Evolutionary conservation across 1,139 yeast species (phyloP), one percentile per base, ranked within the genome.

Genomic region (Keqinozyma sinolaborantium): DNA sequence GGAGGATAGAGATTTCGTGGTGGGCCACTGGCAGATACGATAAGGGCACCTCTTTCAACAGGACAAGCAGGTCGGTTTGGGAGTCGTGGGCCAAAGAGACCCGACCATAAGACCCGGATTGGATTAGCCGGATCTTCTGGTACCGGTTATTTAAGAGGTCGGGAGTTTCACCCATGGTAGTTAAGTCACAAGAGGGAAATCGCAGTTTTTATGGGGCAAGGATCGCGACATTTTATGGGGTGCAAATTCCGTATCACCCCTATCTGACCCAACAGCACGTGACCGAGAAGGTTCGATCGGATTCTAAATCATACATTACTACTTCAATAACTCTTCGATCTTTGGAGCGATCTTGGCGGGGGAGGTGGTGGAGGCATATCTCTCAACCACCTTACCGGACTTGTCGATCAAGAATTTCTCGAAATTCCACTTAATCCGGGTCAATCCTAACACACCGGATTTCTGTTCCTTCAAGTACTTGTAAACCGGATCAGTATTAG

Each of bases 401-500:
- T 65, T 58, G 51, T 66, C 69, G 32, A 70, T 49, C 50, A 70
- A 57, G 48, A 70, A 70, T 52, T 70, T 70, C 47, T 69, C 75
- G 43, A 70, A 70, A 54, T 70, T 70, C 76, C 76, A 70, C 57
- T 68, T 69, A 47, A 70, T 55, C 48, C 76, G 53, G 47, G 47
- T 64, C 44, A 70, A 52, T 4, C 76, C 74, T 44, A 69, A 56
- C 9, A 67, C 41, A 3, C 73, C 73, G 23, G 64, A 50, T 46
- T 68, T 69, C 43, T 67, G 55, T 15, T 53, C 41, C 69, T 92
- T 92, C 56, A 92, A 73, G 66, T 54, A 90, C 47, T 74, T 66
- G 65, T 78, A 92, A 25, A 92, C 90, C 15, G 94, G 87, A 52
- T 84, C 92, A 23, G 86, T 79, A 25, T 78, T 61, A 46, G 70